Evolutionary conservation across 371 early-diverging fungal species (phyloP), one percentile per base, ranked within the genome.

Genomic region (Mortierella sp.): DNA sequence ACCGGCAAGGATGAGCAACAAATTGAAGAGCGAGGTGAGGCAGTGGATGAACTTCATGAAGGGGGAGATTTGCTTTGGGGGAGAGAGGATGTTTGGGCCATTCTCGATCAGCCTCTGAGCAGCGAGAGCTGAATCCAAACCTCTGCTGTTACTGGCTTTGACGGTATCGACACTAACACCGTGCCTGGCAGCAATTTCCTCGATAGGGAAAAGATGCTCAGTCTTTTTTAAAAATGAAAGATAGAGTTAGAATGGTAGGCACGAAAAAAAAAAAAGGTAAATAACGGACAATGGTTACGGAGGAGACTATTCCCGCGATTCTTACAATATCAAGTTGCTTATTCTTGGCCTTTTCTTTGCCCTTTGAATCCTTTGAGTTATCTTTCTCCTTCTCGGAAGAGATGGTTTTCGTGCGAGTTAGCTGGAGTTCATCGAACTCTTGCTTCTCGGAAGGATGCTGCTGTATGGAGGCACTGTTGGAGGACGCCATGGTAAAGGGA

Each of bases 1-100:
- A 88, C 96, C 98, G 48, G 96, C 92, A n/a, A 94, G 76, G 33
- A 97, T 89, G 70, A 97, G 87, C 83, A 97, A 84, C 53, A 96
- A 53, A 81, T 97, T 97, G 88, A 97, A 97, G n/a, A 97, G 86
- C 24, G 89, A 89, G 4, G 81, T 47, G 52, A 98, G 83, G 74
- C 89, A 91, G 63, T 94, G 89, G 40, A 96, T 50, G 82, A 91
- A 98, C 61, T 88, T 88, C 45, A 94, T 65, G 52, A 95, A 71
- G 9, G 92, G 87, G 47, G 91, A 92, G 70, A 88, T 87, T 78
- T 90, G 91, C 81, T 95, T 95, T n/a, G 98, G 97, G 16, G 98
- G 98, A 0, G 95, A 88, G 64, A 98, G 87, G 28, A 89, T 67
- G 80, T 98, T 98, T 47, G 91, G 96, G 0, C 98, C 98, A 63